Evolutionary conservation across 352 stramenopile species (phyloP).

Genomic region (Phytopythium kandeliae): DNA sequence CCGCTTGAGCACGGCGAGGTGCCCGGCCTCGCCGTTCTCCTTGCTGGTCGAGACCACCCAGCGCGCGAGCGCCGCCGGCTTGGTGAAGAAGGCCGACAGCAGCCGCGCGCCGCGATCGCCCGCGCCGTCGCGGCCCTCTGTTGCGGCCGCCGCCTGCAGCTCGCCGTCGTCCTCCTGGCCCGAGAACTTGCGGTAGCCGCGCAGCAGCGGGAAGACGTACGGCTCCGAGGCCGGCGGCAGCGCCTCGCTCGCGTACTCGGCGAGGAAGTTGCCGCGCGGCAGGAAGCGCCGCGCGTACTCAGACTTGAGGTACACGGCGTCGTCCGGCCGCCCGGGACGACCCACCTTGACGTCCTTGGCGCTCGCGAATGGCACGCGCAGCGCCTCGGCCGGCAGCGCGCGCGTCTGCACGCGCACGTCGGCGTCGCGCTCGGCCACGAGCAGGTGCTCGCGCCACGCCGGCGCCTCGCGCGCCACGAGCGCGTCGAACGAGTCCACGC

Average conservation of each 20-base stretch:
- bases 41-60: conserved; percentile 73
- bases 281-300: conserved; percentile 63
- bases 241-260: conserved; percentile 23
- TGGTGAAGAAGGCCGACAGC: conserved; percentile 75
- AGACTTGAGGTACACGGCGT: conserved; percentile 60
- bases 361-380: conserved; percentile 25
- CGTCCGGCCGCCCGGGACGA: conserved; percentile 52
- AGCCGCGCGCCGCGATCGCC: conserved; percentile 25
- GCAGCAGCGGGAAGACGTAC: conserved; percentile 50
- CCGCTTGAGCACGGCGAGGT: conserved; percentile 68
- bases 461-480: conserved; percentile 26
- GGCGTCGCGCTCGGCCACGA: conserved; percentile 15
- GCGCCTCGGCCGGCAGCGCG: conserved; percentile 21
- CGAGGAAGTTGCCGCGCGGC: conserved; percentile 71
- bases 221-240: conserved; percentile 2
- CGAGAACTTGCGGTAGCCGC: conserved; percentile 78
- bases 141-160: conserved; percentile 20
- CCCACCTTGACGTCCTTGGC: conserved; percentile 65
- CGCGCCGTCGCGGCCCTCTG: conserved; percentile 9
- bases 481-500: conserved; percentile 25
- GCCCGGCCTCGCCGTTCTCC: conserved; percentile 73
- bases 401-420: conserved; percentile 43
- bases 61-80: conserved; percentile 33
- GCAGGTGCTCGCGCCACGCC: conserved; percentile 41
- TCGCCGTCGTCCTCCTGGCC: conserved; percentile 77